phyloP scores from a whole-genome alignment of 768 basidiomycete genomes.

The Lyophyllum decastes region DNA sequence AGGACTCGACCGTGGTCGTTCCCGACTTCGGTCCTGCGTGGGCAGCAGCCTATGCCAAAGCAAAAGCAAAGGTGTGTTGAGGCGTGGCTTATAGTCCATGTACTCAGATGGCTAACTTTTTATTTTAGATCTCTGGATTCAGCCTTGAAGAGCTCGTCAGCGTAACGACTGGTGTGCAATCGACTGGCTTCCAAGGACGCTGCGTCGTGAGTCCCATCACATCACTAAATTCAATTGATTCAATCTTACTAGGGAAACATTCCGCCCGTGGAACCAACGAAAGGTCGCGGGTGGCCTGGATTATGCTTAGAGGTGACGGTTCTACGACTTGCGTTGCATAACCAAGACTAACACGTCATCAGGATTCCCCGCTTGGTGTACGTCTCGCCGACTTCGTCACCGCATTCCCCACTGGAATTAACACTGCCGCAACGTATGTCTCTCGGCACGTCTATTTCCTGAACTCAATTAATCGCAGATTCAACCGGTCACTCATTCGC shows the following conservation, averaged over 20 bases:
- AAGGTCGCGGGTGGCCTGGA: conserved; percentile 41
- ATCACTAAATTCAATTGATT: not conserved
- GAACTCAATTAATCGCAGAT: conserved; percentile 4
- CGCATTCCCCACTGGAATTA: conserved; percentile 67
- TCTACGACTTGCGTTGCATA: not conserved
- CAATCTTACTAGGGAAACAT: conserved; percentile 38
- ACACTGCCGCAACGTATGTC: conserved; percentile 62
- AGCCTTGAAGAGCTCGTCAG: conserved; percentile 50
- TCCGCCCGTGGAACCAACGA: conserved; percentile 30
- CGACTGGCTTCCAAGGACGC: conserved; percentile 35
- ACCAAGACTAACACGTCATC: not conserved
- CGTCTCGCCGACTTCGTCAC: conserved; percentile 59
- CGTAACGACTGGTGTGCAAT: conserved; percentile 48
- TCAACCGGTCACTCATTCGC: conserved; percentile 59
- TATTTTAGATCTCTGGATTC: conserved; percentile 34
- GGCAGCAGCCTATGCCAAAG: conserved; percentile 45
- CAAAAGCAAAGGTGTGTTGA: conserved; percentile 35
- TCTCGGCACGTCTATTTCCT: not conserved
- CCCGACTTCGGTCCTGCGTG: conserved; percentile 33
- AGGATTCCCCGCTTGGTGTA: conserved; percentile 59
- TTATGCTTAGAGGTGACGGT: conserved; percentile 48
- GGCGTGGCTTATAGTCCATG: too few species aligned
- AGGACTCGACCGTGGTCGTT: conserved; percentile 13
- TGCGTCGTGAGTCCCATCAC: conserved; percentile 39
- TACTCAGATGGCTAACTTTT: not conserved